phyloP scores from a whole-genome alignment of 257 asterid genomes.

The Orobanche coerulescens region DNA sequence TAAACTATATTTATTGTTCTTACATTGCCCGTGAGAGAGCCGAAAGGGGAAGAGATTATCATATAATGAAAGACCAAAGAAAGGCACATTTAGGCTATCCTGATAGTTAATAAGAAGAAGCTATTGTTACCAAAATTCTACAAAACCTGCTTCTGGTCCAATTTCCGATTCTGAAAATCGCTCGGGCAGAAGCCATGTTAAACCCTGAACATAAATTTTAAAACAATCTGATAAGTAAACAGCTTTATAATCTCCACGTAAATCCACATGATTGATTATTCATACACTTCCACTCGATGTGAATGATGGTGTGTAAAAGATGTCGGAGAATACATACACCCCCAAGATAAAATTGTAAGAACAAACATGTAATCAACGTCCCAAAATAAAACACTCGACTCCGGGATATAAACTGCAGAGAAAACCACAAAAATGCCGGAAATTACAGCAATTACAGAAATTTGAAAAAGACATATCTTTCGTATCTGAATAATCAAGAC shows the following conservation, averaged over 20 bases:
- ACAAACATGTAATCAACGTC: background rate
- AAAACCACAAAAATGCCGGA: background rate
- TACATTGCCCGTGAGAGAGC: slow-evolving; percentile 13
- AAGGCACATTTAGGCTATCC: background rate
- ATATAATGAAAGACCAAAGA: background rate
- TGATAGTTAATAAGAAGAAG: slow-evolving; percentile 47
- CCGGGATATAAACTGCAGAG: background rate
- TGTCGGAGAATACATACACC: background rate
- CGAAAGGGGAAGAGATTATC: background rate
- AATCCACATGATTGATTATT: background rate
- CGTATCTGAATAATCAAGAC: background rate
- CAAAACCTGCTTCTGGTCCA: slow-evolving; percentile 99
- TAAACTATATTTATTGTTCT: background rate
- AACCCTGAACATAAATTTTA: slow-evolving; percentile 52
- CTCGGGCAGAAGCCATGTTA: slow-evolving; percentile 98
- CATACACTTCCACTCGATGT: slow-evolving; percentile 13
- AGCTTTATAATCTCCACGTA: background rate
- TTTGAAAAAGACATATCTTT: too few relatives aligned
- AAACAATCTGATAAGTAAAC: slow-evolving; percentile 21
- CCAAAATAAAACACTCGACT: background rate
- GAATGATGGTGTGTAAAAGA: slow-evolving; percentile 1
- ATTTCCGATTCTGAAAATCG: slow-evolving; percentile 95
- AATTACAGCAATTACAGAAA: background rate
- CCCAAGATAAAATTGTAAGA: background rate
- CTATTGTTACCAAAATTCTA: slow-evolving; percentile 84